Evolutionary conservation across 2,329 filamentous ascomycete genomes (phyloP).

Genomic region (Fusarium sp.): DNA sequence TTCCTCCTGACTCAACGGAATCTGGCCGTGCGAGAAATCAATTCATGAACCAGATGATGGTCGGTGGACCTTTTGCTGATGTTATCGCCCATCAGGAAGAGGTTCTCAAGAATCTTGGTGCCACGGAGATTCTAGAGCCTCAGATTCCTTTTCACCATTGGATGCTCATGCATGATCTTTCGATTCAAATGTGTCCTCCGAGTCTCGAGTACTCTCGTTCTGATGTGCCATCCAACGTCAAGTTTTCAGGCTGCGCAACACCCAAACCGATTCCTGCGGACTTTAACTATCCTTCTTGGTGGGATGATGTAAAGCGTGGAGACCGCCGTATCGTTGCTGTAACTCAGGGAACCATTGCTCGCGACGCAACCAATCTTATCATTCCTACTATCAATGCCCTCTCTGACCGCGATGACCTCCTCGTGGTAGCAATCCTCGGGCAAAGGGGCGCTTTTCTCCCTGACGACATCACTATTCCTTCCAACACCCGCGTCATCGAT

Average conservation of each 20-base stretch:
- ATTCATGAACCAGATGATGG: slow-evolving; percentile 38
- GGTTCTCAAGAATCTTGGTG: slow-evolving; percentile 44
- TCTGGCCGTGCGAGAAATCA: slow-evolving; percentile 49
- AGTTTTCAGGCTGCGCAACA: slow-evolving; percentile 55
- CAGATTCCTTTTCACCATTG: slow-evolving; percentile 42
- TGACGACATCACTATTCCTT: slow-evolving; percentile 44
- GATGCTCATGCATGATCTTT: slow-evolving; percentile 44
- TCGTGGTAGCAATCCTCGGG: slow-evolving; percentile 48
- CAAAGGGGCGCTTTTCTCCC: slow-evolving; percentile 37
- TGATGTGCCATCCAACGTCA: slow-evolving; percentile 50
- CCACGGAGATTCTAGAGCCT: slow-evolving; percentile 27
- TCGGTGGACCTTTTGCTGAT: slow-evolving; percentile 34
- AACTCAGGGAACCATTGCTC: slow-evolving; percentile 57
- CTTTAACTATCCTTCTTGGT: slow-evolving; percentile 54
- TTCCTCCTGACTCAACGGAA: slow-evolving; percentile 50
- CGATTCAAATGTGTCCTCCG: slow-evolving; percentile 50
- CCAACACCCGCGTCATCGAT: slow-evolving; percentile 55
- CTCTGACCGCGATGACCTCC: slow-evolving; percentile 50
- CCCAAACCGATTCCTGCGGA: slow-evolving; percentile 42
- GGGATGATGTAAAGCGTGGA: slow-evolving; percentile 50
- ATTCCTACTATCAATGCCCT: slow-evolving; percentile 56
- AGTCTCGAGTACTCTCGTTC: slow-evolving; percentile 52
- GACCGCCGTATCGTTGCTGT: slow-evolving; percentile 56
- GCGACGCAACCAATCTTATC: slow-evolving; percentile 53
- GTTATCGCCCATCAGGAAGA: slow-evolving; percentile 35